Evolutionary conservation across 768 basidiomycete genomes (phyloP), one percentile per base, ranked within the genome.

Genomic region (Hypsizygus marmoreus): DNA sequence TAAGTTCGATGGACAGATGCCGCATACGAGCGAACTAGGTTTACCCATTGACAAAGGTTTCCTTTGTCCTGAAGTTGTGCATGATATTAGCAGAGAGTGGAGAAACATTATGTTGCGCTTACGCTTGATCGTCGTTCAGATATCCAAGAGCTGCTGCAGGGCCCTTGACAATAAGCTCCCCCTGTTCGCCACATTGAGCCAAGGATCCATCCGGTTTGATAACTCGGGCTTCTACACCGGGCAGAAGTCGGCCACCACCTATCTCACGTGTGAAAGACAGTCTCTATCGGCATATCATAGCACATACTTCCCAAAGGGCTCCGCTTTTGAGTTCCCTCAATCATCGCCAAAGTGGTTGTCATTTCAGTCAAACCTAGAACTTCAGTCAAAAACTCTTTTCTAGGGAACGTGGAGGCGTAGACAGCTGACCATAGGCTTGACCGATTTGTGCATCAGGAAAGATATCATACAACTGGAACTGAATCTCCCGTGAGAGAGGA

Each of bases 11-110:
- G n/a, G n/a, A n/a, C n/a, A n/a, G n/a, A n/a, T n/a, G n/a, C n/a
- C n/a, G n/a, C n/a, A n/a, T n/a, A n/a, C n/a, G n/a, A n/a, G n/a
- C n/a, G n/a, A n/a, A n/a, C n/a, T n/a, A n/a, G n/a, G n/a, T n/a
- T 48, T 53, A 82, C 80, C 83, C 84, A 48, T 85, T 68, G 16
- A 75, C 51, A 57, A 86, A 86, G 0, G 77, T 80, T 47, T 81
- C 79, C 31, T 62, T 70, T 9, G 81, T 83, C 29, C 84, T 85
- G 45, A 25, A 56, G 54, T 6, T 19, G 37, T 57, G 22, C 22
- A 43, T 41, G 28, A 19, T 29, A 13, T 34, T n/a, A 39, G 23
- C 40, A 14, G 19, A 22, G 57, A 26, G 47, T 35, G 3, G 47
- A 48, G 29, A 53, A 43, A 48, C 60, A 56, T 20, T 56, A 59